Evolutionary conservation across 768 basidiomycete species (phyloP).

Genomic region (Mycena amicta): DNA sequence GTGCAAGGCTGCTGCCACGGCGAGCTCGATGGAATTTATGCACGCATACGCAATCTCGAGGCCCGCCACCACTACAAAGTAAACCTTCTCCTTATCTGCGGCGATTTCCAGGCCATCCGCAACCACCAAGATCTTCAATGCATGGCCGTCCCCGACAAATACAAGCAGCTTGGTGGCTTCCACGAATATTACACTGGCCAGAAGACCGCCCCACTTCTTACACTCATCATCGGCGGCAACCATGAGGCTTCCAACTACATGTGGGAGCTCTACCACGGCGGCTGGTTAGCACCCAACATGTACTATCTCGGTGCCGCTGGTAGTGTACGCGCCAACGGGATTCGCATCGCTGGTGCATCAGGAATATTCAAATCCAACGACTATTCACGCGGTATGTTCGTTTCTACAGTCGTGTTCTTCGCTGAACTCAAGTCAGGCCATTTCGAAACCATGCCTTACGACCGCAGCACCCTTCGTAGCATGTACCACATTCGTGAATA

Average conservation of each 20-base stretch:
- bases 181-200: constrained; percentile 89
- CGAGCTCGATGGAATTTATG: constrained; percentile 85
- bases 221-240: constrained; percentile 95
- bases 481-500: constrained; percentile 93
- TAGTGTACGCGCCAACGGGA: constrained; percentile 82
- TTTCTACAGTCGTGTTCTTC: background rate
- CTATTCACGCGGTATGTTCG: constrained; percentile 62
- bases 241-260: constrained; percentile 97
- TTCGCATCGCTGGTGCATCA: constrained; percentile 90
- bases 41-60: constrained; percentile 67
- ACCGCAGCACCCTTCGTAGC: constrained; percentile 72
- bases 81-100: constrained; percentile 89
- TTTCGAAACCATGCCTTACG: constrained; percentile 83
- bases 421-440: constrained; percentile 52
- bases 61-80: constrained; percentile 62
- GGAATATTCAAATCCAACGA: constrained; percentile 89
- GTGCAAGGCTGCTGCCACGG: constrained; percentile 97
- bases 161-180: constrained; percentile 82
- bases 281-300: constrained; percentile 96
- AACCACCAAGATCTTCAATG: constrained; percentile 83
- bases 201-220: constrained; percentile 81
- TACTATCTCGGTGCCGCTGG: constrained; percentile 95
- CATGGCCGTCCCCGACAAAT: constrained; percentile 92
- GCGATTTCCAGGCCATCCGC: constrained; percentile 93
- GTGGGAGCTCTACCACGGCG: constrained; percentile 96